Base-by-base conservation (phyloP, 495 filamentous ascomycete genomes). In the Chaetomium fimeti region DNA sequence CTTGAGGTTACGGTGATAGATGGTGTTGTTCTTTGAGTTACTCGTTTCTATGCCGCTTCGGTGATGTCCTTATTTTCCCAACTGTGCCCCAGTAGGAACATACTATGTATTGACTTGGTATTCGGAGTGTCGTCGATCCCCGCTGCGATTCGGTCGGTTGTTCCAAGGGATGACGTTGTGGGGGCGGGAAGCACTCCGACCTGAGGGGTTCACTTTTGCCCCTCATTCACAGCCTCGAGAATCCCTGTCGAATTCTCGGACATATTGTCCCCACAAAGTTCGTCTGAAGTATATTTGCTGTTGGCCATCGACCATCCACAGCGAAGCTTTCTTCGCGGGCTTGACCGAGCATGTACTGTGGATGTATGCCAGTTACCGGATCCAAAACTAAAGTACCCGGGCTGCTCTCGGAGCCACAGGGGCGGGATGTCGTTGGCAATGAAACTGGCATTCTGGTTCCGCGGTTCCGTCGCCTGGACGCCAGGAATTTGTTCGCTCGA, bases 91-190 rank as follows among this genome's bases (percentile, higher is more conserved):
- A n/a, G n/a, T n/a, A n/a, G n/a, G n/a, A n/a, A n/a, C n/a, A n/a
- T n/a, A n/a, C n/a, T n/a, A n/a, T n/a, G n/a, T n/a, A 9, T 8
- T 36, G 2, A 6, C 28, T 51, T 62, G 36, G 42, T 55, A 24
- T 32, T 3, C 32, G n/a, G n/a, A n/a, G 51, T 62, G 60, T 32
- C 15, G 51, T 36, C 18, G 60, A 54, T n/a, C 22, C 59, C 20
- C 15, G 25, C 43, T 20, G 43, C 28, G 20, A 28, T 12, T 51
- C n/a, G 32, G 4, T 27, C 22, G 47, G 18, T 36, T 27, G 27
- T 53, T 22, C 47, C 18, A 53, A 11, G 45, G 4, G 16, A 52
- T 28, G 48, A 51, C 45, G 43, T 61, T 38, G 45, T 45, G 57
- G 45, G 45, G 47, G 43, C 22, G 45, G 59, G 47, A 25, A 13